A percentile compares a stretch with the other conserved stretches of the same genome.
These are phyloP conservation scores for Pneumocystis carinii DNA, from an alignment of 1,139 yeast species.

Conservation along the genomic window DNA sequence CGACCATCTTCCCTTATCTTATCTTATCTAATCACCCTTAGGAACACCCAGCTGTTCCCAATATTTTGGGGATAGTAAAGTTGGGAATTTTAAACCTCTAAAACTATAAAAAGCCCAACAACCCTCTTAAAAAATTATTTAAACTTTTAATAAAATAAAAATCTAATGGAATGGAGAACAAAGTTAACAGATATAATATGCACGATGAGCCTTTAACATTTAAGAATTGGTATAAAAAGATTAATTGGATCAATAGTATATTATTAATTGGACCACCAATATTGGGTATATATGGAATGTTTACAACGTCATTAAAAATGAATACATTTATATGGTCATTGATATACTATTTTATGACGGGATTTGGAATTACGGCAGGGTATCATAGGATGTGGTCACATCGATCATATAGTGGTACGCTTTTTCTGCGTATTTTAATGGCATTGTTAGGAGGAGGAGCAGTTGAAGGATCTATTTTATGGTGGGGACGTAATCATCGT, in stretches of 20 bases:
- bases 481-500: conserved; percentile 99
- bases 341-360: conserved; percentile 52
- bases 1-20: too few species aligned
- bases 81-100: too few species aligned
- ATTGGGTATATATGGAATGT: conserved; percentile 42
- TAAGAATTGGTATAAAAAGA: conserved; percentile 68
- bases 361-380: conserved; percentile 91
- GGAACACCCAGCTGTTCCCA: too few species aligned
- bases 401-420: conserved; percentile 63
- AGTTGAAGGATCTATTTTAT: conserved; percentile 90
- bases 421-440: conserved; percentile 54
- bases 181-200: conserved; percentile 36
- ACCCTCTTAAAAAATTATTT: too few species aligned
- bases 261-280: conserved; percentile 61
- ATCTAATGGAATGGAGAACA: conserved; percentile 20
- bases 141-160: too few species aligned
- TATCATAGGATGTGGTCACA: conserved; percentile 84
- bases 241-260: conserved; percentile 86
- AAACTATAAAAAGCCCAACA: too few species aligned
- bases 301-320: conserved; percentile 40
- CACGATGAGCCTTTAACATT: conserved; percentile 85
- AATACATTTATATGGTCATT: conserved; percentile 51
- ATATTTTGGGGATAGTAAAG: too few species aligned
- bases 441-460: conserved; percentile 90
- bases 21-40: too few species aligned